Evolutionary conservation across 129 eudicot species (phyloP).

Genomic region (Saussurea involucrata): DNA sequence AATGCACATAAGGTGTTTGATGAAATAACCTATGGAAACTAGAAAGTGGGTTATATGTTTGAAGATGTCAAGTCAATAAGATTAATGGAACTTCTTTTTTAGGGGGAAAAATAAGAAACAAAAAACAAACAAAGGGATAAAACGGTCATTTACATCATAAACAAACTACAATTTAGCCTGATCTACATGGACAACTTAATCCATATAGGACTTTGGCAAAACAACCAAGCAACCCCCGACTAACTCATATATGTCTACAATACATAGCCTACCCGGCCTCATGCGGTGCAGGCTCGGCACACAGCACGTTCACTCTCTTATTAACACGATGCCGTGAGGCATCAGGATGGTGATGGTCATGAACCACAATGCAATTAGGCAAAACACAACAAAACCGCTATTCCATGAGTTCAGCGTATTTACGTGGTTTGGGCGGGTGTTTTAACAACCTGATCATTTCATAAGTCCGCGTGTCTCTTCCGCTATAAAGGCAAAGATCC

Average conservation of each 20-base stretch:
- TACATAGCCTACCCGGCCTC: neutral
- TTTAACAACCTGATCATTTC: slow-evolving; percentile 77
- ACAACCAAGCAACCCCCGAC: neutral
- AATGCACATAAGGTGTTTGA: too few relatives aligned
- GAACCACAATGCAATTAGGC: neutral
- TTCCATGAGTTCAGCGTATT: slow-evolving; percentile 22
- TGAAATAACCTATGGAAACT: neutral
- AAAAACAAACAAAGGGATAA: neutral
- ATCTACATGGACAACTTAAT: neutral
- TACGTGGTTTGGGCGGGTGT: slow-evolving; percentile 40
- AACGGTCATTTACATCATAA: neutral
- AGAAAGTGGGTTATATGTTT: neutral
- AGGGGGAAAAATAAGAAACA: neutral
- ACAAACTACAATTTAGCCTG: neutral
- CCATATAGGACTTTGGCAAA: neutral
- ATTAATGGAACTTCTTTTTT: neutral
- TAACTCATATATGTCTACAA: neutral
- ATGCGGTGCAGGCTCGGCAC: neutral
- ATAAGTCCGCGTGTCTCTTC: slow-evolving; percentile 68
- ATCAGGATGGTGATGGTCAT: neutral
- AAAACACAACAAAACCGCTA: slow-evolving; percentile 9
- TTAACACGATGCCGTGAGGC: neutral
- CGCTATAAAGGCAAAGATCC: slow-evolving; percentile 82
- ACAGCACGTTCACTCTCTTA: neutral
- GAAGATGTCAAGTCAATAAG: neutral